A percentile compares a stretch with the other conserved stretches of the same genome.
These are phyloP conservation scores for Cercospora janseana DNA, from an alignment of 2,329 filamentous ascomycete genomes.

Conservation along the genomic window DNA sequence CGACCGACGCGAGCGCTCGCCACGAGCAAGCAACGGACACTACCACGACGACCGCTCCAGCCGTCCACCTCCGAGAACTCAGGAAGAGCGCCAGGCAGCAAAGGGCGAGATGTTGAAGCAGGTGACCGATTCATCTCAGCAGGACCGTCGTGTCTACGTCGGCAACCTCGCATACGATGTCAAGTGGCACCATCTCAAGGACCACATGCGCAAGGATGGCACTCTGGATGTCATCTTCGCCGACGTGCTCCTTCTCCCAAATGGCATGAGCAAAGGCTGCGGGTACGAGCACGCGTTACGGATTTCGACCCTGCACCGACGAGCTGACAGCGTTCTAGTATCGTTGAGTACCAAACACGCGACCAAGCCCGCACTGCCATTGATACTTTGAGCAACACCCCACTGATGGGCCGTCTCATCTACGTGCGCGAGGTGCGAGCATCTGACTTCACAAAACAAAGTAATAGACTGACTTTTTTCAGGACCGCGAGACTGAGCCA, in stretches of 20 bases:
- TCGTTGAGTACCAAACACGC: slow-evolving; percentile 99
- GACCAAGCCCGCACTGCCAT: slow-evolving; percentile 98
- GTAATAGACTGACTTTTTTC: slow-evolving; percentile 18
- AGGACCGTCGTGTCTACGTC: slow-evolving; percentile 98
- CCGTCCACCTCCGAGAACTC: slow-evolving; percentile 56
- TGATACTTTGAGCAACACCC: slow-evolving; percentile 97
- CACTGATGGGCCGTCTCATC: slow-evolving; percentile 95
- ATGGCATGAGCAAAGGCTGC: slow-evolving; percentile 99
- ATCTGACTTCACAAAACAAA: not conserved
- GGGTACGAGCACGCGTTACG: slow-evolving; percentile 65
- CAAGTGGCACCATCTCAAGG: slow-evolving; percentile 99
- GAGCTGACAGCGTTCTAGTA: slow-evolving; percentile 55
- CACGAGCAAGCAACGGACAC: slow-evolving; percentile 77
- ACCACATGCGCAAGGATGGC: slow-evolving; percentile 99
- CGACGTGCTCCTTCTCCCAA: slow-evolving; percentile 98
- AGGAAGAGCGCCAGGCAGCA: slow-evolving; percentile 77
- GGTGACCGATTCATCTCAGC: slow-evolving; percentile 90
- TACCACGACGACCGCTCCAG: slow-evolving; percentile 51
- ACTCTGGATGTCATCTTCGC: slow-evolving; percentile 85
- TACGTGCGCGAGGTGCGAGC: slow-evolving; percentile 87
- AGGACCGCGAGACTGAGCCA: slow-evolving; percentile 98
- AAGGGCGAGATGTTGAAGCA: slow-evolving; percentile 96
- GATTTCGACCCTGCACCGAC: not conserved
- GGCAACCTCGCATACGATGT: slow-evolving; percentile 99
- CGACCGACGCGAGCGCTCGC: slow-evolving; percentile 56